Evolutionary conservation across 1,284 basidiomycete genomes (phyloP).

Genomic region (Mycena sp.): DNA sequence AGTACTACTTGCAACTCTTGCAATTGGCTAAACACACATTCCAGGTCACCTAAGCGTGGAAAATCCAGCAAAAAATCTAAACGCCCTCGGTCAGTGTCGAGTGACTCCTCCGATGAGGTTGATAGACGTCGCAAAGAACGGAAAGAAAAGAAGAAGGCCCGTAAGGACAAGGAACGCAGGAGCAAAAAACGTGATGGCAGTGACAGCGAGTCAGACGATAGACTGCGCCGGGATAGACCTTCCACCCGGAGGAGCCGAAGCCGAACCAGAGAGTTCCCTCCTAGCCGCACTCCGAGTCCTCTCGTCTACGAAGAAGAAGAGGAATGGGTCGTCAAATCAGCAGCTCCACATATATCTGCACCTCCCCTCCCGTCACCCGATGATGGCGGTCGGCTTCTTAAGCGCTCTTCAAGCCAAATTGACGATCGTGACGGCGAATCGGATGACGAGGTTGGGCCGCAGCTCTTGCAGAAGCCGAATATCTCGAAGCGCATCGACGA

Average conservation of each 20-base stretch:
- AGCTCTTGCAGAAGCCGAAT: conserved; percentile 58
- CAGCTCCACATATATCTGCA: conserved; percentile 39
- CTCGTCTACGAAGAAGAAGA: conserved; percentile 41
- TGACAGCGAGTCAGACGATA: conserved; percentile 22
- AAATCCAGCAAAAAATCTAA: conserved; percentile 72
- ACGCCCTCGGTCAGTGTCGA: conserved; percentile 59
- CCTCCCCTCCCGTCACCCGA: conserved; percentile 16
- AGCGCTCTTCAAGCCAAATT: conserved; percentile 29
- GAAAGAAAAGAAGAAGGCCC: conserved; percentile 66
- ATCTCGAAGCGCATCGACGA: conserved; percentile 70
- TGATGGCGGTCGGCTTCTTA: background rate
- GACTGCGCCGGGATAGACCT: background rate
- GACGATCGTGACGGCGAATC: conserved; percentile 50
- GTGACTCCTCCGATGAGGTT: conserved; percentile 71
- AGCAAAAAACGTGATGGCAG: conserved; percentile 34
- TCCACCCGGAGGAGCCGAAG: conserved; percentile 12
- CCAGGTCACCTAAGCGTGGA: conserved; percentile 62
- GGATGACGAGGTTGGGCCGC: conserved; percentile 69
- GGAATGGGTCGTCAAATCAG: conserved; percentile 75
- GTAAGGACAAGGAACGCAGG: conserved; percentile 57
- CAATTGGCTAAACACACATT: background rate
- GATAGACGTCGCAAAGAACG: conserved; percentile 60
- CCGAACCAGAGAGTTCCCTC: conserved; percentile 7
- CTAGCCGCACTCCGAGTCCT: conserved; percentile 13
- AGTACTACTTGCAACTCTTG: background rate